Evolutionary conservation across 345 rosid species (phyloP), one percentile per base, ranked within the genome.

Genomic region (Capsella bursapastoris): DNA sequence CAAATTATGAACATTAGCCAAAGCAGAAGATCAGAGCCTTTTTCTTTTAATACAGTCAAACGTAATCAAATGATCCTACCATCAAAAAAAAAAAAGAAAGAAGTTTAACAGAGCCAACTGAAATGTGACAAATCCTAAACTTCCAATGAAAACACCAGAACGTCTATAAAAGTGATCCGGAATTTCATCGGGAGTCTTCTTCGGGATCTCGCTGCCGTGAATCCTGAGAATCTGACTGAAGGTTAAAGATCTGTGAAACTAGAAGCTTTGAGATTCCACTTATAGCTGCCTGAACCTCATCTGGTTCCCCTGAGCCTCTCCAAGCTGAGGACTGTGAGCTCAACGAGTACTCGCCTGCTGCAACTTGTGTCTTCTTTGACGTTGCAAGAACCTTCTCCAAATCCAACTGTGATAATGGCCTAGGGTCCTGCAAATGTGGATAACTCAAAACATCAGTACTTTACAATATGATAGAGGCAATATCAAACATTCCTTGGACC

Each of bases 261-360:
- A 90, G 86, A 74, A 90, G 87, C 86, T 84, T 90, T 27, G 97
- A 88, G 72, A 95, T 84, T 78, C 93, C 97, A 74, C 68, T 87
- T 22, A 92, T 92, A 2, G 94, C 88, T 41, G 90, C 88, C 74
- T 90, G 93, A 45, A 90, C 94, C 57, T 92, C 99, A 76, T 86
- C 93, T 5, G 92, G 64, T 11, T 85, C 91, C 49, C 82, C 68
- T 43, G 57, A 80, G 61, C 85, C 68, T 41, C 86, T 66, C 93
- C 89, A 93, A 48, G 70, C 84, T 1, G 85, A 49, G 45, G 87
- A 57, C 47, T 85, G 88, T 13, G 90, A 71, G 77, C 74, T 86
- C 84, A 85, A 57, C 55, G 80, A 76, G 80, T 89, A 92, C 51
- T 90, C 98, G 6, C 79, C 84, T 25, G 99, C 98, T 56, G 88